phyloP scores from a whole-genome alignment of 73 alveolate genomes.

The Paramecium biaurelia region DNA sequence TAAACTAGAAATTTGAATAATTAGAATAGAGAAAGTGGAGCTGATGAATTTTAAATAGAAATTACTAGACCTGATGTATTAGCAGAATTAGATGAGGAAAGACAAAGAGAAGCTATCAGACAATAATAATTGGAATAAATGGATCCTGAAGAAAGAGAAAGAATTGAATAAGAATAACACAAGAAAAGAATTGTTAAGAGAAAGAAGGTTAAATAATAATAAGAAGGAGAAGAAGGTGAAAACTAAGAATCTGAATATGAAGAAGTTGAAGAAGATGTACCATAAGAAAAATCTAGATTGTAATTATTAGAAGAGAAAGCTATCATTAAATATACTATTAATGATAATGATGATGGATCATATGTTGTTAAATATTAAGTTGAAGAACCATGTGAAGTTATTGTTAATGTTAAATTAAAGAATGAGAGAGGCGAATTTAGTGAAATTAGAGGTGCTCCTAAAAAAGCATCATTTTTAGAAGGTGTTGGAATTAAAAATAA shows the following conservation, averaged over 20 bases:
- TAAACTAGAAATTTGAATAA: slow-evolving; percentile 96
- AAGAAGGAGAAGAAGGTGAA: slow-evolving; percentile 70
- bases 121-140: neutral
- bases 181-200: neutral
- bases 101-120: slow-evolving; percentile 21
- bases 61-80: slow-evolving; percentile 65
- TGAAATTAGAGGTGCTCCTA: slow-evolving; percentile 96
- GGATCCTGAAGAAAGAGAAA: slow-evolving; percentile 29
- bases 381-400: slow-evolving; percentile 78
- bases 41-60: slow-evolving; percentile 93
- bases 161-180: neutral
- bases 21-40: slow-evolving; percentile 97
- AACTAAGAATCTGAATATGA: slow-evolving; percentile 57
- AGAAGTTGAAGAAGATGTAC: slow-evolving; percentile 70
- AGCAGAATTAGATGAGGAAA: slow-evolving; percentile 35
- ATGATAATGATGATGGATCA: slow-evolving; percentile 86
- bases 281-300: slow-evolving; percentile 61
- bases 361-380: slow-evolving; percentile 74
- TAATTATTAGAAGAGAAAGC: slow-evolving; percentile 41
- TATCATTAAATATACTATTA: slow-evolving; percentile 65
- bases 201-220: neutral
- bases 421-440: slow-evolving; percentile 83
- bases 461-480: slow-evolving; percentile 86
- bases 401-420: slow-evolving; percentile 81
- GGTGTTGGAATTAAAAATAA: slow-evolving; percentile 81